Evolutionary conservation across 179 eudicot species (phyloP).

Genomic region (Silene vulgaris): DNA sequence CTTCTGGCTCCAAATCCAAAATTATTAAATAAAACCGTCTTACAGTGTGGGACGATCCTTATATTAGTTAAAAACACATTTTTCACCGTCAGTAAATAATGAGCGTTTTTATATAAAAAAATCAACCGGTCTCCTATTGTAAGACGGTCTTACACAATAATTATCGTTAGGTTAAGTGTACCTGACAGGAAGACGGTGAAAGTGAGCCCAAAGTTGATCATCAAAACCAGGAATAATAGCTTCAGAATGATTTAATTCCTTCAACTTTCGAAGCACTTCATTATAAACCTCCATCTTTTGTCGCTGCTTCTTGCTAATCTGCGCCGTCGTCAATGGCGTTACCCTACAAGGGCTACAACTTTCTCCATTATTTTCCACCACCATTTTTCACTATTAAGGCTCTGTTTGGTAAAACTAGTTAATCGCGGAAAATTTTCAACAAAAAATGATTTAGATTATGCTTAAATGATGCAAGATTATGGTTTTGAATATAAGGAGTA

Average conservation of each 20-base stretch:
- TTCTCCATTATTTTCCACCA: slow-evolving; percentile 9
- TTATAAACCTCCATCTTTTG: slow-evolving; percentile 72
- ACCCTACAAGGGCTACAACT: not conserved
- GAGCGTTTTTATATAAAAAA: no score
- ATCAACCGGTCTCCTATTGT: no score
- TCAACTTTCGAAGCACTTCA: slow-evolving; percentile 76
- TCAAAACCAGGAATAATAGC: slow-evolving; percentile 55
- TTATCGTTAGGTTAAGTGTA: slow-evolving; percentile 14
- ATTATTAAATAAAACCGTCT: no score
- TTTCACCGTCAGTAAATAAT: no score
- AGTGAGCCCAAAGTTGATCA: slow-evolving; percentile 87
- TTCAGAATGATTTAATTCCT: slow-evolving; percentile 50
- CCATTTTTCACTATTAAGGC: not conserved
- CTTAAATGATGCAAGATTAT: no score
- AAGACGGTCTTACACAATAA: no score
- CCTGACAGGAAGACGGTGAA: slow-evolving; percentile 87
- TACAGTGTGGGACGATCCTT: no score
- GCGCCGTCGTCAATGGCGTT: slow-evolving; percentile 22
- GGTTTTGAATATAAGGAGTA: no score
- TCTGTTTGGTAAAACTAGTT: no score
- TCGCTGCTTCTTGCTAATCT: slow-evolving; percentile 39
- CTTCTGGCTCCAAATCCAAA: no score
- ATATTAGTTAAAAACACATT: no score
- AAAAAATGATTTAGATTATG: no score
- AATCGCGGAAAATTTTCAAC: not conserved